phyloP scores from a whole-genome alignment of 2,329 filamentous ascomycete species.

The Clonostachys byssicola region DNA sequence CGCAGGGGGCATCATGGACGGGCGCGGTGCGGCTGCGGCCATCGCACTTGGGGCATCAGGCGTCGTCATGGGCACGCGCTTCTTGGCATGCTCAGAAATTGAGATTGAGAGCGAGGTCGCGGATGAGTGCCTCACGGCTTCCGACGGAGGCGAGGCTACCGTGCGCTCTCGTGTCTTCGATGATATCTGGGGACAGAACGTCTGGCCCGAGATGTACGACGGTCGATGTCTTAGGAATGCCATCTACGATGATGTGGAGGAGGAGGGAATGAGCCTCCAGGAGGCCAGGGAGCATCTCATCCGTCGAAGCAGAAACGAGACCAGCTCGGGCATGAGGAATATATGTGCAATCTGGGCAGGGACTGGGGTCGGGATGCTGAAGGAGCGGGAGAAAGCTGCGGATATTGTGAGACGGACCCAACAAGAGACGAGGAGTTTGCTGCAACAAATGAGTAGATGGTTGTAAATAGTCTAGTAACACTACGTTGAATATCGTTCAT shows the following conservation, averaged over 20 bases:
- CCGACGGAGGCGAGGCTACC: conserved; percentile 30
- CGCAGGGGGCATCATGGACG: conserved; percentile 48
- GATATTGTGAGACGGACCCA: no score
- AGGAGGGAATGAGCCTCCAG: conserved; percentile 25
- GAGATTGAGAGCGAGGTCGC: conserved; percentile 33
- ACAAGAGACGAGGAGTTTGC: no score
- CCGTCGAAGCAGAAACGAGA: conserved; percentile 37
- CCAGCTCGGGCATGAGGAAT: conserved; percentile 27
- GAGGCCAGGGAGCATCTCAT: conserved; percentile 30
- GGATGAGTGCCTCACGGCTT: conserved; percentile 31
- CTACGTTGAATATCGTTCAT: no score
- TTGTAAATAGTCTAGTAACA: no score
- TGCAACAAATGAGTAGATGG: no score
- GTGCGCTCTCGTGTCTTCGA: conserved; percentile 38
- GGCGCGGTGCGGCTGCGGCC: conserved; percentile 42
- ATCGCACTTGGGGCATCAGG: conserved; percentile 47
- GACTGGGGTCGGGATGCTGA: conserved; percentile 38
- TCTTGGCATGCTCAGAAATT: conserved; percentile 44
- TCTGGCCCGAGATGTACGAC: conserved; percentile 35
- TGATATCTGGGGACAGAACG: conserved; percentile 32
- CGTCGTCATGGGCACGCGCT: conserved; percentile 59
- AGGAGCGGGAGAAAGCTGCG: conserved; percentile 27
- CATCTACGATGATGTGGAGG: no score
- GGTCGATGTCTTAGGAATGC: conserved; percentile 31
- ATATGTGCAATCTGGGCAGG: conserved; percentile 42